These are phyloP conservation scores for Cladosporium sphaerospermum DNA, from an alignment of 2,329 filamentous ascomycete genomes.

Conservation along the genomic window DNA sequence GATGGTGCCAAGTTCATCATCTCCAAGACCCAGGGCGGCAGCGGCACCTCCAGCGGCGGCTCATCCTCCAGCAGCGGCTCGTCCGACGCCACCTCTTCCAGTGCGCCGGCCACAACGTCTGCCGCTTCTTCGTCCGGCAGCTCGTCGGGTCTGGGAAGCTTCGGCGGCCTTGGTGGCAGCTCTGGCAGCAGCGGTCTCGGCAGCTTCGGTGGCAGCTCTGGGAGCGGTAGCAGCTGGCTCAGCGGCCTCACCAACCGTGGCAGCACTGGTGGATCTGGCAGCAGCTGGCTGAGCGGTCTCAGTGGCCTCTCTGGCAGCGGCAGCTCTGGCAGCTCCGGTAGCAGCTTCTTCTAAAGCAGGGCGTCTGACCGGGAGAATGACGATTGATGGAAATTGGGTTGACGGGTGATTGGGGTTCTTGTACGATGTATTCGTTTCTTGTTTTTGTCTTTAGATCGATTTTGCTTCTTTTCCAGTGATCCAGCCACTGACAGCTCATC, in stretches of 20 bases:
- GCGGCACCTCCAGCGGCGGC: neutral
- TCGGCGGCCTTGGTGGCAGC: neutral
- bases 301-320: neutral
- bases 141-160: neutral
- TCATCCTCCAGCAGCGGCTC: neutral
- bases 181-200: neutral
- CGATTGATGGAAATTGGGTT: too few relatives aligned
- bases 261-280: neutral
- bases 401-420: too few relatives aligned
- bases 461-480: too few relatives aligned
- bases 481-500: too few relatives aligned
- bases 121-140: neutral
- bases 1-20: constrained; percentile 17
- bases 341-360: neutral
- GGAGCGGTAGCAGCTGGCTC: neutral
- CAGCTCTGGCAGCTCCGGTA: neutral
- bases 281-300: neutral
- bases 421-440: too few relatives aligned
- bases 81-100: neutral
- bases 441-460: too few relatives aligned
- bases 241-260: neutral
- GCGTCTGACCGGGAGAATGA: too few relatives aligned
- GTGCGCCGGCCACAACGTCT: neutral
- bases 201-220: neutral
- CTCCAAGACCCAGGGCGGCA: neutral